Evolutionary conservation across 345 rosid genomes (phyloP).

Genomic region (Eucalyptus regnans): DNA sequence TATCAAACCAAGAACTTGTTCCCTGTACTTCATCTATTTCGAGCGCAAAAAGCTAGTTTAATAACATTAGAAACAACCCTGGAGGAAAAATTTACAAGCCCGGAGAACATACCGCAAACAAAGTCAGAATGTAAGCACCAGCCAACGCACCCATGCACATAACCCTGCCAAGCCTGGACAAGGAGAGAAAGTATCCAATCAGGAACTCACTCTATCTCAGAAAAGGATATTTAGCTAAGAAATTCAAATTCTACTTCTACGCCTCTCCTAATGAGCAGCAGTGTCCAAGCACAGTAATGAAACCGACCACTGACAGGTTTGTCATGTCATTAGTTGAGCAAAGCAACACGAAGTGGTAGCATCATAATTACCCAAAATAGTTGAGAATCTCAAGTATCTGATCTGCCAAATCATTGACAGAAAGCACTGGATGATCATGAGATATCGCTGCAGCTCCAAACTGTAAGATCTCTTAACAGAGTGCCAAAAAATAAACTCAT

Average conservation of each 20-base stretch:
- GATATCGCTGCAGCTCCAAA: slow-evolving; percentile 70
- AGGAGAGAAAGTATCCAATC: not conserved
- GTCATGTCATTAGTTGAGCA: not conserved
- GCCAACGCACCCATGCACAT: slow-evolving; percentile 96
- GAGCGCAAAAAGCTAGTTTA: not conserved
- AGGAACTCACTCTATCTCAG: not conserved
- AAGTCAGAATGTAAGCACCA: slow-evolving; percentile 79
- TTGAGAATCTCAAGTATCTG: slow-evolving; percentile 77
- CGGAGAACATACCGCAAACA: slow-evolving; percentile 59
- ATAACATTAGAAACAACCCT: not conserved
- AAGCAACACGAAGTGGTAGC: not conserved
- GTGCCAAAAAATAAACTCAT: slow-evolving; percentile 15
- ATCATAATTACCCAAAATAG: slow-evolving; percentile 50
- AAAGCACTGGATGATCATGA: slow-evolving; percentile 31
- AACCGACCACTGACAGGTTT: not conserved
- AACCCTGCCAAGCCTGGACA: slow-evolving; percentile 61
- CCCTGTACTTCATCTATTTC: slow-evolving; percentile 74
- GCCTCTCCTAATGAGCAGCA: not conserved
- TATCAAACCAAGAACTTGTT: slow-evolving; percentile 84
- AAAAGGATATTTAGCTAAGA: not conserved
- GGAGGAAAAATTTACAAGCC: not conserved
- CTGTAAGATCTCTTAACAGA: slow-evolving; percentile 68
- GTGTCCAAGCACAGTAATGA: not conserved
- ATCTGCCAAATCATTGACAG: slow-evolving; percentile 72
- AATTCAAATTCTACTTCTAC: not conserved